phyloP scores from a whole-genome alignment of 768 basidiomycete genomes.

The Hygrophoropsis aurantiaca region DNA sequence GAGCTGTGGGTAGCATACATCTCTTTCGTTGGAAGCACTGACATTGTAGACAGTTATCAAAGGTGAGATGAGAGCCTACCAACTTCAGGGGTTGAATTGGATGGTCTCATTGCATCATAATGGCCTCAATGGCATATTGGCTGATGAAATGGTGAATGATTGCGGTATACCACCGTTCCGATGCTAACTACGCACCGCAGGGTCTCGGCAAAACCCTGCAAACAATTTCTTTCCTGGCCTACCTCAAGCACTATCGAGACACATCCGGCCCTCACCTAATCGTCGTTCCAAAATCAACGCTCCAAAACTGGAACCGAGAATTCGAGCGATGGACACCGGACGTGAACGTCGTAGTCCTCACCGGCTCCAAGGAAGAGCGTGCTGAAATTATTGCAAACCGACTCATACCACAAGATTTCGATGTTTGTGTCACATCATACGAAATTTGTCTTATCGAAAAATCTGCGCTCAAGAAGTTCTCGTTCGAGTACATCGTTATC shows the following conservation, averaged over 20 bases:
- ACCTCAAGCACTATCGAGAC: constrained; percentile 82
- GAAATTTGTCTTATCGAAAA: constrained; percentile 97
- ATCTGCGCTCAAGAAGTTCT: constrained; percentile 88
- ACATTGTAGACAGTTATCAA: constrained; percentile 65
- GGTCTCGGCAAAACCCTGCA: constrained; percentile 98
- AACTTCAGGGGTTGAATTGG: constrained; percentile 96
- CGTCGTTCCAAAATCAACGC: constrained; percentile 97
- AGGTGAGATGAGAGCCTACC: constrained; percentile 90
- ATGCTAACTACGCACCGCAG: constrained; percentile 35
- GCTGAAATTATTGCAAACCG: constrained; percentile 74
- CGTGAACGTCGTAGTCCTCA: constrained; percentile 76
- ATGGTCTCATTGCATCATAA: constrained; percentile 96
- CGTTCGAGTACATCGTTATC: constrained; percentile 96
- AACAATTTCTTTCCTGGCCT: constrained; percentile 95
- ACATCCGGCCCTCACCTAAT: constrained; percentile 86
- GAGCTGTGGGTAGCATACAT: constrained; percentile 56
- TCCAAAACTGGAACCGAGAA: constrained; percentile 97
- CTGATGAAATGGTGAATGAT: constrained; percentile 83
- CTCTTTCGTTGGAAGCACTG: neutral
- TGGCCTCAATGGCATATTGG: constrained; percentile 94
- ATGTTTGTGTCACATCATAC: constrained; percentile 94
- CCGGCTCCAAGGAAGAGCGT: constrained; percentile 89
- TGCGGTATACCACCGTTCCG: neutral
- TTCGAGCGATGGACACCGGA: constrained; percentile 90
- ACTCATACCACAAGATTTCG: constrained; percentile 85